Evolutionary conservation across 345 rosid species (phyloP).

Genomic region (Bruguiera gymnorhiza): DNA sequence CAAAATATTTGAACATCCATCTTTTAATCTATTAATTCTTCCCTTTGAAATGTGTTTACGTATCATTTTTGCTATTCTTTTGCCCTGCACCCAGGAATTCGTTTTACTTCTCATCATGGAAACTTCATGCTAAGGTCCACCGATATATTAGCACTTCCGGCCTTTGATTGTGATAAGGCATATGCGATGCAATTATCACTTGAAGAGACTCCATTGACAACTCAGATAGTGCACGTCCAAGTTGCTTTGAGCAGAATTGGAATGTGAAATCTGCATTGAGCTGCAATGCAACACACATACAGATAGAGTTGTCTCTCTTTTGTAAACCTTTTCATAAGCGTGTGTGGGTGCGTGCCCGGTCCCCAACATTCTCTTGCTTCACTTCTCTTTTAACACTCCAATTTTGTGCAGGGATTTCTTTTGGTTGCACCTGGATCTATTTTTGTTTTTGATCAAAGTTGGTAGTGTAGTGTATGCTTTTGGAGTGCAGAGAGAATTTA

Average conservation of each 20-base stretch:
- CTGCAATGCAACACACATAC: neutral
- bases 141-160: slow-evolving; percentile 91
- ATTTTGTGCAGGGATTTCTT: too few relatives aligned
- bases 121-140: slow-evolving; percentile 97
- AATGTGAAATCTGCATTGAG: neutral
- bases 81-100: slow-evolving; percentile 56
- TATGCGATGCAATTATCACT: slow-evolving; percentile 89
- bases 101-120: slow-evolving; percentile 90
- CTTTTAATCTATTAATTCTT: too few relatives aligned
- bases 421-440: too few relatives aligned
- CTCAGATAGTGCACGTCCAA: slow-evolving; percentile 85
- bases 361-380: too few relatives aligned
- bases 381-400: too few relatives aligned
- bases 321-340: neutral
- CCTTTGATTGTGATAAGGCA: slow-evolving; percentile 97
- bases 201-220: slow-evolving; percentile 86
- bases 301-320: neutral
- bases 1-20: too few relatives aligned
- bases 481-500: neutral
- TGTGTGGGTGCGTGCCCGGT: too few relatives aligned
- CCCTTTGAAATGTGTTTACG: too few relatives aligned
- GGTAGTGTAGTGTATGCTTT: neutral
- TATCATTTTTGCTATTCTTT: neutral
- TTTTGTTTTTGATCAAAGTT: slow-evolving; percentile 1
- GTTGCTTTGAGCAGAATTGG: slow-evolving; percentile 45